phyloP scores from a whole-genome alignment of 2,329 filamentous ascomycete genomes.

The Penicillium sp. region DNA sequence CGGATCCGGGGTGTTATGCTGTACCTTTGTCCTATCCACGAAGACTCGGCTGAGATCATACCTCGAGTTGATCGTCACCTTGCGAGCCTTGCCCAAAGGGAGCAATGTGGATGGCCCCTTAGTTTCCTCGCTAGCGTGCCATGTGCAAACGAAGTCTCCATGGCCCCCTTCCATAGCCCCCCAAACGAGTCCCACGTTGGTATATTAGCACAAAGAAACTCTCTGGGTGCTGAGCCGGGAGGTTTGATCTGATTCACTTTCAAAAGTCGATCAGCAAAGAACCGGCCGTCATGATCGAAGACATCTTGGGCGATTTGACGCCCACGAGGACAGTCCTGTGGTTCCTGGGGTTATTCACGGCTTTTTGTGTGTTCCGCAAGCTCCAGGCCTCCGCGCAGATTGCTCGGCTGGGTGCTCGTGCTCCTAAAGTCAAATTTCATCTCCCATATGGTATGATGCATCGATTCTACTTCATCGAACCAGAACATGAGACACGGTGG shows the following conservation, averaged over 20 bases:
- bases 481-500: neutral
- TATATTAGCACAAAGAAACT: neutral
- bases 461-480: neutral
- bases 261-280: neutral
- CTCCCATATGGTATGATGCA: slow-evolving; percentile 42
- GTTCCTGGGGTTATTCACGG: slow-evolving; percentile 42
- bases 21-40: neutral
- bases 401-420: slow-evolving; percentile 39
- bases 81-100: neutral
- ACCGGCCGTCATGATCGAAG: slow-evolving; percentile 52
- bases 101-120: neutral
- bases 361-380: slow-evolving; percentile 42
- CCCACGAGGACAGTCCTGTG: slow-evolving; percentile 45
- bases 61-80: neutral
- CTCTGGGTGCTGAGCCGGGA: neutral
- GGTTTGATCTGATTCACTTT: slow-evolving; percentile 1
- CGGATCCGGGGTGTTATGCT: neutral
- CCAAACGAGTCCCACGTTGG: slow-evolving; percentile 2
- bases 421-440: slow-evolving; percentile 39
- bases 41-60: neutral
- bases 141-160: neutral
- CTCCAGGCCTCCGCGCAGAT: slow-evolving; percentile 36
- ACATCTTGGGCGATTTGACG: slow-evolving; percentile 52
- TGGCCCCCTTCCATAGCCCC: neutral
- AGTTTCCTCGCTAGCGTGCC: slow-evolving; percentile 6